A percentile compares a stretch with the other conserved stretches of the same genome.
Conservation (phyloP, 208 protist species). For the Trypanosoma rangeli region DNA sequence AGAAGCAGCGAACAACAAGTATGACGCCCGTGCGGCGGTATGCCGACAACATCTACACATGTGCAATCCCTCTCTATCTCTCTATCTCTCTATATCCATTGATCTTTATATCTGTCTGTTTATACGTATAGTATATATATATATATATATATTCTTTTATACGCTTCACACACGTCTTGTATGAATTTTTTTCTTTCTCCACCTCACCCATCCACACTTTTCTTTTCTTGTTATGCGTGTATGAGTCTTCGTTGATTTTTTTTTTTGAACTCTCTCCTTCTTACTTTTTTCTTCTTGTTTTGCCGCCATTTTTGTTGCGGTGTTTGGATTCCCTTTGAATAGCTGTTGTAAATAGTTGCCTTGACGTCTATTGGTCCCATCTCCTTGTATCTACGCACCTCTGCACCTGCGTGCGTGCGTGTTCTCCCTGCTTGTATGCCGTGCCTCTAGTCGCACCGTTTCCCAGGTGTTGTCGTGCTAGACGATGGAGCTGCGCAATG, state of each 20-base stretch:
- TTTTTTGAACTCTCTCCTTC: neutral
- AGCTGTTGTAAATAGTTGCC: no score
- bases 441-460: neutral
- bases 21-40: neutral
- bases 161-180: neutral
- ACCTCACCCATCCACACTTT: neutral
- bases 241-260: no score
- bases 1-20: neutral
- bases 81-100: no score
- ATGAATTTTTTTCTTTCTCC: neutral
- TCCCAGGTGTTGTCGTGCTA: constrained; percentile 2
- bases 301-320: no score
- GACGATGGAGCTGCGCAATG: constrained; percentile 2
- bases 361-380: no score
- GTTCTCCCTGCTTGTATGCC: neutral
- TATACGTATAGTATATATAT: neutral
- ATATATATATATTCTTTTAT: neutral
- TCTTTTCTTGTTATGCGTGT: constrained; percentile 6
- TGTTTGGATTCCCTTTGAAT: no score
- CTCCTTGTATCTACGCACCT: neutral
- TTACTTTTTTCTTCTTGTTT: constrained; percentile 10
- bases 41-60: no score
- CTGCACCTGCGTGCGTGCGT: no score
- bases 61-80: no score
- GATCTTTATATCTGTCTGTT: neutral